Evolutionary conservation across 2,329 filamentous ascomycete genomes (phyloP).

Genomic region (Fusarium poae): DNA sequence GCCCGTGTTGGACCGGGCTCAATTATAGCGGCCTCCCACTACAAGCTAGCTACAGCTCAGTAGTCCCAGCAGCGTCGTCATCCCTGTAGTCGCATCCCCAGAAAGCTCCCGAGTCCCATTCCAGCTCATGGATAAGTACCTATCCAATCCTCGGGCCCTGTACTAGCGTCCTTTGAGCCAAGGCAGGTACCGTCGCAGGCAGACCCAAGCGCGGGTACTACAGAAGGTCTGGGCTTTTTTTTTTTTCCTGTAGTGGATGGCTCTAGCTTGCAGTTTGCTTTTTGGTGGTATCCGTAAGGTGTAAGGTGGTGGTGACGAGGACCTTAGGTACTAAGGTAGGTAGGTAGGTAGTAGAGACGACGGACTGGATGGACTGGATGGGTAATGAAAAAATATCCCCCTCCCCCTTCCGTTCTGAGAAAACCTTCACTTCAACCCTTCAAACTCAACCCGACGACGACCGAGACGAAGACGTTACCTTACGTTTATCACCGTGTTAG

Average conservation of each 20-base stretch:
- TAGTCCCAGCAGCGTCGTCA: conserved; percentile 25
- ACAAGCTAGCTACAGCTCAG: conserved; percentile 29
- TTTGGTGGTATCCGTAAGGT: conserved; percentile 14
- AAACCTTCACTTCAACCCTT: conserved; percentile 49
- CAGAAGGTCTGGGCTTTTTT: not conserved
- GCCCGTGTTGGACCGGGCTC: not conserved
- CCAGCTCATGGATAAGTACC: too few relatives aligned
- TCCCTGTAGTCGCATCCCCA: conserved; percentile 34
- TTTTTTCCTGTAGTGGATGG: conserved; percentile 2
- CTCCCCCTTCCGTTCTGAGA: conserved; percentile 28
- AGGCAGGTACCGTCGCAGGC: conserved; percentile 33
- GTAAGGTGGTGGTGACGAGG: conserved; percentile 20
- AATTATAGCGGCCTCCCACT: conserved; percentile 33
- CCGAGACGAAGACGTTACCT: conserved; percentile 41
- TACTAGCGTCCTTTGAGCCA: conserved; percentile 27
- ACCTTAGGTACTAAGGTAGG: too few relatives aligned
- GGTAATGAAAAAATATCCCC: conserved; percentile 39
- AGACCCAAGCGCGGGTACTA: conserved; percentile 18
- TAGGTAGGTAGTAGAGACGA: not conserved
- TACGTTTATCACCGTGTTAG: conserved; percentile 41
- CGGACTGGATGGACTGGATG: not conserved
- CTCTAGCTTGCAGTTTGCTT: conserved; percentile 17
- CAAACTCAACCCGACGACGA: conserved; percentile 49
- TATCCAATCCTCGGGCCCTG: conserved; percentile 23
- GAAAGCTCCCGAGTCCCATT: conserved; percentile 29